Evolutionary conservation across 2,329 filamentous ascomycete species (phyloP).

Genomic region (Aspergillus chevalieri): DNA sequence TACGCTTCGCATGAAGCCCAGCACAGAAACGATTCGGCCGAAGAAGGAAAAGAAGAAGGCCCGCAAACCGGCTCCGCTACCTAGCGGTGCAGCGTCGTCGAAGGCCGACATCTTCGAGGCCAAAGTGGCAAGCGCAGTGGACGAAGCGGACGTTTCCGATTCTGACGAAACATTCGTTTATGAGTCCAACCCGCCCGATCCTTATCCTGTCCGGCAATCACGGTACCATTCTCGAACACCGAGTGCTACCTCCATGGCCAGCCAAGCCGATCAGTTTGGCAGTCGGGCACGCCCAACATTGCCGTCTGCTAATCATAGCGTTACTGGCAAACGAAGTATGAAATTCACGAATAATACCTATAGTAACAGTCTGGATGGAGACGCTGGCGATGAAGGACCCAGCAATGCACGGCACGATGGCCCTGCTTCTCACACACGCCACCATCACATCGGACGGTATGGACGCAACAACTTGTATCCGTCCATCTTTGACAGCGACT

Average conservation of each 20-base stretch:
- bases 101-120: constrained; percentile 98
- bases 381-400: constrained; percentile 60
- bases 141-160: constrained; percentile 92
- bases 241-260: constrained; percentile 72
- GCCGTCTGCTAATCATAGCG: constrained; percentile 57
- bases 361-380: constrained; percentile 56
- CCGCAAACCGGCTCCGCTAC: constrained; percentile 62
- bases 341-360: constrained; percentile 84
- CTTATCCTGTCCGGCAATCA: constrained; percentile 52
- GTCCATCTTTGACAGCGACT: constrained; percentile 70
- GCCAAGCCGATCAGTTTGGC: constrained; percentile 42
- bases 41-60: constrained; percentile 86
- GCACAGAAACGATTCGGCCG: constrained; percentile 91
- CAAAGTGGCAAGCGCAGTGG: constrained; percentile 90
- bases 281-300: constrained; percentile 58
- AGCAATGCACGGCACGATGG: constrained; percentile 58
- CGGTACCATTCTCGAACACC: constrained; percentile 91
- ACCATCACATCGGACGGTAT: constrained; percentile 76
- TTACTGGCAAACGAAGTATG: constrained; percentile 83
- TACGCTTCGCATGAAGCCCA: constrained; percentile 77
- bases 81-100: constrained; percentile 61
- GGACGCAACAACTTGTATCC: constrained; percentile 63
- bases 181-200: constrained; percentile 81
- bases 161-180: constrained; percentile 99
- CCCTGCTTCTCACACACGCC: constrained; percentile 55